Conservation (phyloP, 1,139 yeast genomes). For the Debaryomyces psychrophilus region DNA sequence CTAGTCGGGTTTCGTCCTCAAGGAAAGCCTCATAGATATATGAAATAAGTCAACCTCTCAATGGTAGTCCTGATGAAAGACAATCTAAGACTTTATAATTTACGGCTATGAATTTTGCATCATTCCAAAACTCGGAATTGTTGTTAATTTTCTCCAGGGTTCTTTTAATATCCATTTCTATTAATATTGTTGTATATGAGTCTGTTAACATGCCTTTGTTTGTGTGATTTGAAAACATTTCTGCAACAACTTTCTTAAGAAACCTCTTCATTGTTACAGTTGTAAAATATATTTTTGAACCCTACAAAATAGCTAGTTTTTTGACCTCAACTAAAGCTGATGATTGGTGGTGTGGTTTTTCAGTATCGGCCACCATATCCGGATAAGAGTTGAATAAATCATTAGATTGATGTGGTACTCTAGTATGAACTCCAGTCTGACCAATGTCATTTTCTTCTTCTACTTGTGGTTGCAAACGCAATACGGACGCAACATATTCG, state of each 20-base stretch:
- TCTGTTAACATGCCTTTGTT: background rate
- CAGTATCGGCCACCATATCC: background rate
- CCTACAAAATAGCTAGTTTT: background rate
- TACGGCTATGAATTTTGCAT: background rate
- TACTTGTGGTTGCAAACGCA: background rate
- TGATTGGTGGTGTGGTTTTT: background rate
- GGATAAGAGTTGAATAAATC: background rate
- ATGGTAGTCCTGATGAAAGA: background rate
- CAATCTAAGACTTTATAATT: background rate
- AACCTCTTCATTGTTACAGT: background rate
- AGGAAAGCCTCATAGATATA: background rate
- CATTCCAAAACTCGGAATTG: background rate
- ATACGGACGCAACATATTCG: background rate
- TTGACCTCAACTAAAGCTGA: conserved; percentile 2
- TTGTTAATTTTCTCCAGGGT: background rate
- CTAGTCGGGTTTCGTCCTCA: background rate
- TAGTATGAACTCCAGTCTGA: conserved; percentile 1
- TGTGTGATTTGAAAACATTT: conserved; percentile 1
- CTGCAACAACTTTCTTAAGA: background rate
- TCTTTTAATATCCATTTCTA: background rate
- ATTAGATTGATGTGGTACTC: background rate
- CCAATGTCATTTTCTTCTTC: background rate
- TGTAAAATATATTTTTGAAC: background rate
- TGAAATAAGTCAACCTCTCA: background rate
- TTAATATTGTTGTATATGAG: background rate